Evolutionary conservation across 176 grass and related monocot species (phyloP).

Genomic region (Carex myosuroides): DNA sequence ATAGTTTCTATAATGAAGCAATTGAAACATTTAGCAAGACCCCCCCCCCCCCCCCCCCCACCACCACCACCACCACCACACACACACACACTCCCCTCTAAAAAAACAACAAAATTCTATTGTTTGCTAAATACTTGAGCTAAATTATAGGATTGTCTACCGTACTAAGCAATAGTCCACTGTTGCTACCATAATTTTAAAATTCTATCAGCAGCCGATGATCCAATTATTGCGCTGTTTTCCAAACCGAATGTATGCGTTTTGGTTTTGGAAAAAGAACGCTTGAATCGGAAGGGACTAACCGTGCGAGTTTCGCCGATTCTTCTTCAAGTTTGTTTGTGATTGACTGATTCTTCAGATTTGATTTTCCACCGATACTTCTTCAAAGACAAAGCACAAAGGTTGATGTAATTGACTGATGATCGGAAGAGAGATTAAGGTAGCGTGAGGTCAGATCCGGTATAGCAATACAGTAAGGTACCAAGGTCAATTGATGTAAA

Average conservation of each 20-base stretch:
- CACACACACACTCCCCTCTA: too few species aligned
- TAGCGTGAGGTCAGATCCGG: not conserved
- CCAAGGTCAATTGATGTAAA: not conserved
- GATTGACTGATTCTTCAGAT: not conserved
- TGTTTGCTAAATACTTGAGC: too few species aligned
- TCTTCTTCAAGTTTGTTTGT: not conserved
- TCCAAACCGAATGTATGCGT: not conserved
- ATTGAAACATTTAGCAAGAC: not conserved
- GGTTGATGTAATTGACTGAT: not conserved
- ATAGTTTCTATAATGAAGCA: slow-evolving; percentile 4
- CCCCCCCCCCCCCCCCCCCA: too few species aligned
- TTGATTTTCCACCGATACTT: not conserved
- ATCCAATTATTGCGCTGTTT: not conserved
- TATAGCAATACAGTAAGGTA: not conserved
- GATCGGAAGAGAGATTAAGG: not conserved
- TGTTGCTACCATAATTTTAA: not conserved
- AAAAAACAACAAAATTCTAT: too few species aligned
- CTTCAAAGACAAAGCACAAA: not conserved
- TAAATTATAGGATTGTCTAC: not conserved
- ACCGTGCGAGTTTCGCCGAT: not conserved
- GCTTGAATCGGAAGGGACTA: not conserved
- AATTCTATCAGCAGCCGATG: not conserved
- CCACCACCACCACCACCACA: too few species aligned
- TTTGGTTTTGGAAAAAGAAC: not conserved
- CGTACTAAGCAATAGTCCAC: not conserved